Percentiles rank a stretch among this genome's conserved stretches.
These are phyloP conservation scores for Trypanosoma conorhini DNA, from an alignment of 208 protist species.

Conservation along the genomic window DNA sequence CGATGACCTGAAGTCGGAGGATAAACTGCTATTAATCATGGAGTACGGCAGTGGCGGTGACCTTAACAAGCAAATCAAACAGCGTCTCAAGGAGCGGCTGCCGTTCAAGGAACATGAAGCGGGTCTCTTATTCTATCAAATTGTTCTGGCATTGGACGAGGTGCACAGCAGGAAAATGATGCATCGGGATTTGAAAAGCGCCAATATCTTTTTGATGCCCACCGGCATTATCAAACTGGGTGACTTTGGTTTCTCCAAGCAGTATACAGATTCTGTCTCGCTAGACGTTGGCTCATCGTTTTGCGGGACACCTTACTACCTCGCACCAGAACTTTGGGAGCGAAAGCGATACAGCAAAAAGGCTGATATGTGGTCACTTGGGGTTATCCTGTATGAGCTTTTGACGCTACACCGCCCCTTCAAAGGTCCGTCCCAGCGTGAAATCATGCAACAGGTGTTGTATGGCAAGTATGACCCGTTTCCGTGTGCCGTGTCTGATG, in stretches of 20 bases:
- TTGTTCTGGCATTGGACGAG: constrained; percentile 84
- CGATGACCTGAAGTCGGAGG: constrained; percentile 74
- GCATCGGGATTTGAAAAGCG: constrained; percentile 91
- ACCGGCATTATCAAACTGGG: constrained; percentile 90
- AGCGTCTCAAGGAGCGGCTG: constrained; percentile 68
- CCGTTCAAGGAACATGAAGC: constrained; percentile 87
- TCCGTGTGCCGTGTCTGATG: constrained; percentile 59
- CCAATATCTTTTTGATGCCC: constrained; percentile 89
- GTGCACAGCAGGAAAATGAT: constrained; percentile 87
- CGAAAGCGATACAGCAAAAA: constrained; percentile 94
- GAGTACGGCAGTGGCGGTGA: constrained; percentile 90
- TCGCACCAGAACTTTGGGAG: constrained; percentile 93
- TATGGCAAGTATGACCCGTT: constrained; percentile 80
- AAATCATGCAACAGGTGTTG: constrained; percentile 87
- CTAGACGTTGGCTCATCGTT: constrained; percentile 76
- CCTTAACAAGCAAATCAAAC: constrained; percentile 86
- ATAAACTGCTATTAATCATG: constrained; percentile 89
- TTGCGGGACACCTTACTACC: constrained; percentile 93
- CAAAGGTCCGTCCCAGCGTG: constrained; percentile 74
- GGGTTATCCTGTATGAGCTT: constrained; percentile 88
- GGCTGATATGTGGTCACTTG: constrained; percentile 93
- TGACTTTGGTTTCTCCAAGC: constrained; percentile 88
- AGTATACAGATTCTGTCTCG: constrained; percentile 84
- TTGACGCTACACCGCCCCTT: constrained; percentile 87
- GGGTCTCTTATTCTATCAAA: constrained; percentile 83